Evolutionary conservation across 148 eudicot species (phyloP), one percentile per base, ranked within the genome.

Genomic region (Dianthus caryophyllus): DNA sequence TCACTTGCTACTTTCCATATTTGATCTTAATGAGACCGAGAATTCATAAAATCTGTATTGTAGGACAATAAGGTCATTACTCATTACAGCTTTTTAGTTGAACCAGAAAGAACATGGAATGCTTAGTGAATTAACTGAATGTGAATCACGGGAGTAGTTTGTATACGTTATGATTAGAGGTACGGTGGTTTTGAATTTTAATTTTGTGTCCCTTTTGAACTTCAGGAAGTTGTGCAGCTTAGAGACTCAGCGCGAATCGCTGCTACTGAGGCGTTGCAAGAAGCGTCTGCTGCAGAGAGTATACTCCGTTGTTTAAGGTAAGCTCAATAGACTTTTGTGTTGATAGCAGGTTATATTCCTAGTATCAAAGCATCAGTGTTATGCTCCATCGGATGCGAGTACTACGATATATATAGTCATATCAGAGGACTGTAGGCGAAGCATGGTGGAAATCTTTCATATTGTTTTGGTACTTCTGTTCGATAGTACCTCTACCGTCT

Each of bases 251-350:
- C 95, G 6, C 97, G 88, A 77, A 77, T 76, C 30, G 89, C 91
- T 65, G 95, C 97, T 33, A 76, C 88, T 61, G 95, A 85, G 75
- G 97, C 97, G 58, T 72, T 91, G 81, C 88, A 86, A 77, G 95
- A 86, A 81, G 91, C 97, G 73, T 83, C 89, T n/a, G 85, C 83
- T 69, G 87, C 97, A 5, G 95, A 88, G 75, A 80, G 75, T 75
- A 65, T 88, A 62, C 91, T 91, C 56, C 81, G 82, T 61, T 91
- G 97, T 72, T 77, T 91, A 77, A 85, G 97, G 97, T 90, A 85
- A 60, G 12, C 8, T 65, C 21, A 44, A 22, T 6, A n/a, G 12
- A 43, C 48, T 30, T 58, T 50, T 50, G 26, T 18, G 7, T 20
- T n/a, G 21, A 21, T n/a, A 12, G 18, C 21, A 48, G n/a, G n/a